Evolutionary conservation across 768 basidiomycete species (phyloP).

Genomic region (Butyriboletus loyo): DNA sequence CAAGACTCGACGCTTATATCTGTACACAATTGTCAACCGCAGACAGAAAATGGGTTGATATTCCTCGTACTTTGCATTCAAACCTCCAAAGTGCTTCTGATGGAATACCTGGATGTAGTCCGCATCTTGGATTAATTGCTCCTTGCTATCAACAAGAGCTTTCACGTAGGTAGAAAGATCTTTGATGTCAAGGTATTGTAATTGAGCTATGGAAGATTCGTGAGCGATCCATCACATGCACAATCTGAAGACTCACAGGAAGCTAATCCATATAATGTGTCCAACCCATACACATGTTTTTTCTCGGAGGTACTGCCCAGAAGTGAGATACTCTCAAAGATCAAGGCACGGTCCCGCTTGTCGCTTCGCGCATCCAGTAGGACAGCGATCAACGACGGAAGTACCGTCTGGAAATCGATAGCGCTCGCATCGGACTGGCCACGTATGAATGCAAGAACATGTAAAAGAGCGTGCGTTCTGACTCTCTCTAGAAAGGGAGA

Average conservation of each 20-base stretch:
- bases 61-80: conserved; percentile 43
- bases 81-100: conserved; percentile 47
- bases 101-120: conserved; percentile 60
- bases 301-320: conserved; percentile 40
- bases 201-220: conserved; percentile 33
- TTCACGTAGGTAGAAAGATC: conserved; percentile 60
- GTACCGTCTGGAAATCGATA: conserved; percentile 77
- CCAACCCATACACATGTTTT: conserved; percentile 65
- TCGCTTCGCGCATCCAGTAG: conserved; percentile 34
- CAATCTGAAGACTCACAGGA: conserved; percentile 43
- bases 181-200: conserved; percentile 69
- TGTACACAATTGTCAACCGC: conserved; percentile 25
- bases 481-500: conserved; percentile 31
- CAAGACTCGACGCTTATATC: conserved; percentile 68
- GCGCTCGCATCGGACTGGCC: conserved; percentile 58
- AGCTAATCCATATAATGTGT: conserved; percentile 63
- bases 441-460: conserved; percentile 76
- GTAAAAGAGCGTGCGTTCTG: conserved; percentile 60
- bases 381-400: conserved; percentile 66
- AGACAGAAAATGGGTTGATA: conserved; percentile 32
- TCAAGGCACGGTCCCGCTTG: conserved; percentile 33
- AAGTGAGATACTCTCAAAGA: conserved; percentile 53
- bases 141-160: conserved; percentile 45
- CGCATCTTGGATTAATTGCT: conserved; percentile 60
- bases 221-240: conserved; percentile 1